A percentile compares a stretch with the other conserved stretches of the same genome.
phyloP scores from a whole-genome alignment of 2,329 filamentous ascomycete species.

The Claviceps cyperi region DNA sequence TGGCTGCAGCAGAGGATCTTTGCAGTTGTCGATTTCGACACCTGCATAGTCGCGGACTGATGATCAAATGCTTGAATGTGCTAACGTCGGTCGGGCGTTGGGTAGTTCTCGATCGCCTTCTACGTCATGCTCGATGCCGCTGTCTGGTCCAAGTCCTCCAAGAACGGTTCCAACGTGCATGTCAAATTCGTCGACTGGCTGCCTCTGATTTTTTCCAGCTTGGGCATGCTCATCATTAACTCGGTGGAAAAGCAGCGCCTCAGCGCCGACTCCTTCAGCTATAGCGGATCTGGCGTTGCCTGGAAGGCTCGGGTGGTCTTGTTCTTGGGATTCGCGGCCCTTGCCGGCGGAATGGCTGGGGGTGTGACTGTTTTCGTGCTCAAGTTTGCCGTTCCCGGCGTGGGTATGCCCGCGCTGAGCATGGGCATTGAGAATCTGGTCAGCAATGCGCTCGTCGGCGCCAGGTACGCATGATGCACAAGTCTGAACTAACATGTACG shows the following conservation, averaged over 20 bases:
- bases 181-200: slow-evolving; percentile 58
- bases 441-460: slow-evolving; percentile 47
- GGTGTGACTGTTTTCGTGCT: slow-evolving; percentile 55
- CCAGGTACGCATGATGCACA: slow-evolving; percentile 30
- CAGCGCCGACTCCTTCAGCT: slow-evolving; percentile 47
- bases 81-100: not conserved
- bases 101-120: slow-evolving; percentile 52
- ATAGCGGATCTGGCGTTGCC: slow-evolving; percentile 47
- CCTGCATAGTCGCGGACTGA: not conserved
- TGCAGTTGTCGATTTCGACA: not conserved
- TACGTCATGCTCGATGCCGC: slow-evolving; percentile 54
- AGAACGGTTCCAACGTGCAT: slow-evolving; percentile 45
- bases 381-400: slow-evolving; percentile 44
- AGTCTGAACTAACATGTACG: not conserved
- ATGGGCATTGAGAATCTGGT: slow-evolving; percentile 56
- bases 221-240: slow-evolving; percentile 61
- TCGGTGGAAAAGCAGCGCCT: slow-evolving; percentile 52
- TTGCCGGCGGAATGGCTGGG: slow-evolving; percentile 54
- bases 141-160: slow-evolving; percentile 48
- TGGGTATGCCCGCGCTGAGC: slow-evolving; percentile 43
- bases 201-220: slow-evolving; percentile 49
- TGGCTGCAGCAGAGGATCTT: too few relatives aligned
- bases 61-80: not conserved
- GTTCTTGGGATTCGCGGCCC: slow-evolving; percentile 50
- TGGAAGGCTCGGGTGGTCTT: slow-evolving; percentile 56